These are phyloP conservation scores for Tillandsia fasciculata DNA, from an alignment of 176 grass and related monocot species.

Conservation along the genomic window DNA sequence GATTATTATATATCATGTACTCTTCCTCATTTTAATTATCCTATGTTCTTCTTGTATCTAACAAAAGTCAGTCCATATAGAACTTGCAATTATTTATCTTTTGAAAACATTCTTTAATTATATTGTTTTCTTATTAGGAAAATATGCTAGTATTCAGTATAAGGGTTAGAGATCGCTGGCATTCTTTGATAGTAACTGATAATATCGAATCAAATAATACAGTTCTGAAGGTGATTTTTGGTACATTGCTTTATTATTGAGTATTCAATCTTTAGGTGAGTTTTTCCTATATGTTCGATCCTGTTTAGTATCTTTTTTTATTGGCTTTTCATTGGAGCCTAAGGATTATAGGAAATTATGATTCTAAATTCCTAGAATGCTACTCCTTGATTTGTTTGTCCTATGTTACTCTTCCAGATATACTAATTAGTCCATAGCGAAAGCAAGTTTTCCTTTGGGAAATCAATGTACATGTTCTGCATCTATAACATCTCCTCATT, in stretches of 20 bases:
- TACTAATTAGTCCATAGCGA: background rate
- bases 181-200: no score
- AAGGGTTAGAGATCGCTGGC: no score
- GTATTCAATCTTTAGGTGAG: no score
- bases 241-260: no score
- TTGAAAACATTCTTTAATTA: background rate
- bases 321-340: no score
- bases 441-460: background rate
- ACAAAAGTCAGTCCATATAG: background rate
- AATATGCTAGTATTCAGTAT: constrained; percentile 49
- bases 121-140: constrained; percentile 37
- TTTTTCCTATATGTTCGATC: no score
- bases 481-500: no score
- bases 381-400: background rate
- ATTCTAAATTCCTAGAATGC: background rate
- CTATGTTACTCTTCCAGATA: background rate
- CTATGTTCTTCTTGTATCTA: background rate
- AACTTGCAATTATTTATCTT: background rate
- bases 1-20: background rate
- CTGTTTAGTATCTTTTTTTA: no score
- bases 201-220: no score
- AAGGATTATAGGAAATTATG: background rate
- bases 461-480: no score
- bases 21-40: background rate
- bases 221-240: no score